Conservation (phyloP, 768 basidiomycete genomes). For the Leccinum arenicola region DNA sequence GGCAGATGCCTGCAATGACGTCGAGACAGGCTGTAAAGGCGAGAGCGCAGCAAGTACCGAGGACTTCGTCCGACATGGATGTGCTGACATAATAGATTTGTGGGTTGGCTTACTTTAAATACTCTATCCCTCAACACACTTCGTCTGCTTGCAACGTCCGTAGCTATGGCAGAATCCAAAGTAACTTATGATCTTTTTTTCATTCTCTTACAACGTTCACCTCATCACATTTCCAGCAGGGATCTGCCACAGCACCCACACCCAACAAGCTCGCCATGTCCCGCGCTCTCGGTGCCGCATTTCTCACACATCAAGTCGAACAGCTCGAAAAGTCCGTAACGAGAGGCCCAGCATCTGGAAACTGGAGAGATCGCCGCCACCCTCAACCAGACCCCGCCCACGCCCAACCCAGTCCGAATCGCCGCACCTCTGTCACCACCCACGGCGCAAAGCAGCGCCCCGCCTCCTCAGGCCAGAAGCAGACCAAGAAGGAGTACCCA, state of each 20-base stretch:
- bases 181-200: background rate
- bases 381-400: slow-evolving; percentile 15
- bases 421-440: slow-evolving; percentile 12
- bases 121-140: too few species aligned
- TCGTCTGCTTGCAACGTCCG: too few species aligned
- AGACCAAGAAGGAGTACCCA: slow-evolving; percentile 20
- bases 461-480: slow-evolving; percentile 16
- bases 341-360: slow-evolving; percentile 50
- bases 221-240: slow-evolving; percentile 5
- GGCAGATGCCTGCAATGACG: slow-evolving; percentile 21
- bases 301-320: slow-evolving; percentile 84
- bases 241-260: slow-evolving; percentile 25
- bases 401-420: slow-evolving; percentile 16
- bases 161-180: slow-evolving; percentile 19
- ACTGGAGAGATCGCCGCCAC: slow-evolving; percentile 57
- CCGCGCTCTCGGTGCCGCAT: slow-evolving; percentile 81
- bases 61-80: slow-evolving; percentile 19
- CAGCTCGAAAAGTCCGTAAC: slow-evolving; percentile 78
- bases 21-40: slow-evolving; percentile 19
- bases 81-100: background rate
- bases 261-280: slow-evolving; percentile 78
- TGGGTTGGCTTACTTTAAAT: background rate
- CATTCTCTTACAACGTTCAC: background rate
- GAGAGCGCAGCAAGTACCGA: slow-evolving; percentile 23
- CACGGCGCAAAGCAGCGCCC: slow-evolving; percentile 25